These are phyloP conservation scores for Lasiosphaeris hirsuta DNA, from an alignment of 495 filamentous ascomycete species.

Conservation along the genomic window DNA sequence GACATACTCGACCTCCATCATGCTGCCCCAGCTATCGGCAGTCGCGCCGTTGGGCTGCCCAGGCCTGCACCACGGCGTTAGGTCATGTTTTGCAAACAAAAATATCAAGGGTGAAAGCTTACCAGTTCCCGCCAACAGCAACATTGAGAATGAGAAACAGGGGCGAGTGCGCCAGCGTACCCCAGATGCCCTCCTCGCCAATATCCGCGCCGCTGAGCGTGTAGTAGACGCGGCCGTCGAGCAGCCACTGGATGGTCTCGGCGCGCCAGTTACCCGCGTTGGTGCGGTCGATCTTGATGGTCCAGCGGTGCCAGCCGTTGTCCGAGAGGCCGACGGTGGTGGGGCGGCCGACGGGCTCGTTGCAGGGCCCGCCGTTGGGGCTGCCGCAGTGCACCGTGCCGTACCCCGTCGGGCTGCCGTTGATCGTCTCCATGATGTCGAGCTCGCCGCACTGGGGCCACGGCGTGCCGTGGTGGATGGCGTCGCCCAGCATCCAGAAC, in stretches of 20 bases:
- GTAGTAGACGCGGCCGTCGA: slow-evolving; percentile 41
- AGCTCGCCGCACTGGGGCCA: slow-evolving; percentile 52
- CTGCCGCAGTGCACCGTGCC: slow-evolving; percentile 50
- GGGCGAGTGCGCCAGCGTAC: slow-evolving; percentile 43
- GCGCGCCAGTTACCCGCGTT: slow-evolving; percentile 33
- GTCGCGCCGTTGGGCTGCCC: slow-evolving; percentile 33
- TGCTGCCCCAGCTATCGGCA: slow-evolving; percentile 41
- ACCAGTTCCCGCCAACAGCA: slow-evolving; percentile 50
- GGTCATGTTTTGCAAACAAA: not conserved
- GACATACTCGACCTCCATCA: slow-evolving; percentile 51
- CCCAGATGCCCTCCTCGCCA: slow-evolving; percentile 43
- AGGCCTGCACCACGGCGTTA: slow-evolving; percentile 20
- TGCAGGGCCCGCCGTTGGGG: slow-evolving; percentile 40
- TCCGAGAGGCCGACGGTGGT: slow-evolving; percentile 30
- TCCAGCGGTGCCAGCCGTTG: slow-evolving; percentile 46
- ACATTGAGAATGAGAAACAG: slow-evolving; percentile 49
- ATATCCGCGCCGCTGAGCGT: slow-evolving; percentile 40
- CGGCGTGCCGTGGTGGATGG: slow-evolving; percentile 44
- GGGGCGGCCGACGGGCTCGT: slow-evolving; percentile 41
- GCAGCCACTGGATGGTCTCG: slow-evolving; percentile 45
- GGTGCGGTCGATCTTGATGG: slow-evolving; percentile 43
- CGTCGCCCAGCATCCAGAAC: slow-evolving; percentile 52
- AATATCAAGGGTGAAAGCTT: slow-evolving; percentile 16
- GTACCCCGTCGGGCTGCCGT: slow-evolving; percentile 41
- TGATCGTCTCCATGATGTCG: slow-evolving; percentile 52